Evolutionary conservation across 1,139 yeast genomes (phyloP).

Genomic region (Diutina sp.): DNA sequence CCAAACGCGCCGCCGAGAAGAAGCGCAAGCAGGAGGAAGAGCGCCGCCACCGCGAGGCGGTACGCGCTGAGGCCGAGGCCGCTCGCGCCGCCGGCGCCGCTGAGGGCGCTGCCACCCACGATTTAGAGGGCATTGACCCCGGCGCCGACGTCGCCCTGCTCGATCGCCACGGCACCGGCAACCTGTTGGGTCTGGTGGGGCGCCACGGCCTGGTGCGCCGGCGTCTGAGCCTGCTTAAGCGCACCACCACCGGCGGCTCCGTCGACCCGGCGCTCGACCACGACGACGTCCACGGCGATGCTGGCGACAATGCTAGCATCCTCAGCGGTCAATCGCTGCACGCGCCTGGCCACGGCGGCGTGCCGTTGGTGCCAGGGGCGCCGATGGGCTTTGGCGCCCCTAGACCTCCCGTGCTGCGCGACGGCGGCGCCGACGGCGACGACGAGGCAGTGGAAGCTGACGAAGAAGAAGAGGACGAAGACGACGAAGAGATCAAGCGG

Average conservation of each 20-base stretch:
- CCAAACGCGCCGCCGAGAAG: conserved; percentile 5
- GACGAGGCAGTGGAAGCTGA: not conserved
- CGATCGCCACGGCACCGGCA: not conserved
- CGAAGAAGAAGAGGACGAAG: conserved; percentile 11
- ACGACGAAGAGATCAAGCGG: conserved; percentile 31
- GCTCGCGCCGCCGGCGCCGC: not conserved
- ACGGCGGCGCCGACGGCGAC: not conserved
- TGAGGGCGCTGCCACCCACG: not conserved
- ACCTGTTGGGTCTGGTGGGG: not conserved
- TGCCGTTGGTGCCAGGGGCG: not conserved
- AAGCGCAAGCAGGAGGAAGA: conserved; percentile 10
- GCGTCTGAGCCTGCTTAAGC: not conserved
- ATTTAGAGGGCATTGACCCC: not conserved
- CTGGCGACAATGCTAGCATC: not conserved
- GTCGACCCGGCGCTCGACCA: not conserved
- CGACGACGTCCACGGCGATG: not conserved
- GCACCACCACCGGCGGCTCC: not conserved
- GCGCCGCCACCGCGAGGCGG: not conserved
- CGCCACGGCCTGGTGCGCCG: not conserved
- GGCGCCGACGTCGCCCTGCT: not conserved
- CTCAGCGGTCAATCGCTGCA: not conserved
- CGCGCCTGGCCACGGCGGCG: not conserved
- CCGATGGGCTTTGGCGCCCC: not conserved
- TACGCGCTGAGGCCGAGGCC: not conserved
- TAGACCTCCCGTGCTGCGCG: not conserved